phyloP scores from a whole-genome alignment of 768 basidiomycete species.

The Lactarius quietus region DNA sequence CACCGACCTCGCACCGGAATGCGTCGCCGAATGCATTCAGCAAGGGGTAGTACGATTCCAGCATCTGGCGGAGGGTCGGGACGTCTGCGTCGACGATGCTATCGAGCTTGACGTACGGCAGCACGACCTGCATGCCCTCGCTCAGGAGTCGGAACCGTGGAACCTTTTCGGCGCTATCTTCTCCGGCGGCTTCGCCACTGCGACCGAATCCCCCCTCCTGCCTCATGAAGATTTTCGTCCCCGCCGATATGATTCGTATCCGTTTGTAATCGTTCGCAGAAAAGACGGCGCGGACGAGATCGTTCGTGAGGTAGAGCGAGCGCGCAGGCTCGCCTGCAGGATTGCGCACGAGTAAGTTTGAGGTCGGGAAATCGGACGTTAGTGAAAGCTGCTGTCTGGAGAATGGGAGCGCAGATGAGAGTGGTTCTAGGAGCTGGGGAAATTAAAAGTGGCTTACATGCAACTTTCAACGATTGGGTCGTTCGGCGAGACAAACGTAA shows the following conservation, averaged over 20 bases:
- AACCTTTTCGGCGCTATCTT: constrained; percentile 14
- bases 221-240: constrained; percentile 88
- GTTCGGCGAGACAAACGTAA: constrained; percentile 68
- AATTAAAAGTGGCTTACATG: constrained; percentile 51
- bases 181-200: not conserved
- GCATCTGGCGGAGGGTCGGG: constrained; percentile 55
- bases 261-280: constrained; percentile 77
- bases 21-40: constrained; percentile 57
- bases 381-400: constrained; percentile 73
- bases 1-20: constrained; percentile 53
- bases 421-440: not conserved
- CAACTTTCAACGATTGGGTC: constrained; percentile 69
- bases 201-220: constrained; percentile 59
- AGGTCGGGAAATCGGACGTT: constrained; percentile 61
- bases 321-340: constrained; percentile 66
- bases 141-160: constrained; percentile 72
- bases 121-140: constrained; percentile 79
- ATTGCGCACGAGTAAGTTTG: constrained; percentile 85
- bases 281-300: constrained; percentile 77
- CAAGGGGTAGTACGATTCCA: constrained; percentile 79
- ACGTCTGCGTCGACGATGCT: constrained; percentile 60
- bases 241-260: constrained; percentile 86
- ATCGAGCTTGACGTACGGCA: constrained; percentile 72
- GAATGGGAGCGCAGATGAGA: not conserved
- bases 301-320: constrained; percentile 85